Conservation (phyloP, 257 asterid species). For the Plectranthus barbatus region DNA sequence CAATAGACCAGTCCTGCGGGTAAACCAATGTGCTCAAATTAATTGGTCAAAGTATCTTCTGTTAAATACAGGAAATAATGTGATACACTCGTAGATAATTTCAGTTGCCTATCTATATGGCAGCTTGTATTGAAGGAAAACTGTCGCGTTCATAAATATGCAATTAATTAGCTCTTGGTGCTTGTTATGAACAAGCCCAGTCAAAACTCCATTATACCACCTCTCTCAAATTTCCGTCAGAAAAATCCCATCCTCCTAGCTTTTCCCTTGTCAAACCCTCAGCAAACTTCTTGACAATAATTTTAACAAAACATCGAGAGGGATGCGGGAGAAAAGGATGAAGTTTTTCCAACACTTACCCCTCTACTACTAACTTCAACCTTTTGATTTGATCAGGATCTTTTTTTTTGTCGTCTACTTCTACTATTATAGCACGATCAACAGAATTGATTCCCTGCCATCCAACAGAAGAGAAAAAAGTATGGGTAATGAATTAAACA, state of each 20-base stretch:
- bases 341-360: constrained; percentile 35
- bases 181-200: not conserved
- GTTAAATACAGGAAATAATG: not conserved
- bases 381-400: constrained; percentile 24
- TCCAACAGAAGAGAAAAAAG: not conserved
- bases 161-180: not conserved
- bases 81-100: not conserved
- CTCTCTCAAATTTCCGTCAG: not conserved
- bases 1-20: constrained; percentile 70
- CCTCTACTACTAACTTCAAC: constrained; percentile 77
- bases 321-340: constrained; percentile 1
- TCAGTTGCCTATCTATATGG: not conserved
- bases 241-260: not conserved
- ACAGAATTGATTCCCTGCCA: constrained; percentile 77
- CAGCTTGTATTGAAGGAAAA: not conserved
- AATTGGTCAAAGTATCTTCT: not conserved
- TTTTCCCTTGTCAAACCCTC: not conserved
- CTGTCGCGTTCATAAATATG: not conserved
- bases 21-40: constrained; percentile 14
- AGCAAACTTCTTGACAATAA: not conserved
- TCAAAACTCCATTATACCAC: not conserved
- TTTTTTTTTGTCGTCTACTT: constrained; percentile 34
- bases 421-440: constrained; percentile 67
- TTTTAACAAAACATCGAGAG: not conserved
- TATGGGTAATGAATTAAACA: not conserved